phyloP scores from a whole-genome alignment of 352 stramenopile genomes.

The Globisporangium camurandrum region DNA sequence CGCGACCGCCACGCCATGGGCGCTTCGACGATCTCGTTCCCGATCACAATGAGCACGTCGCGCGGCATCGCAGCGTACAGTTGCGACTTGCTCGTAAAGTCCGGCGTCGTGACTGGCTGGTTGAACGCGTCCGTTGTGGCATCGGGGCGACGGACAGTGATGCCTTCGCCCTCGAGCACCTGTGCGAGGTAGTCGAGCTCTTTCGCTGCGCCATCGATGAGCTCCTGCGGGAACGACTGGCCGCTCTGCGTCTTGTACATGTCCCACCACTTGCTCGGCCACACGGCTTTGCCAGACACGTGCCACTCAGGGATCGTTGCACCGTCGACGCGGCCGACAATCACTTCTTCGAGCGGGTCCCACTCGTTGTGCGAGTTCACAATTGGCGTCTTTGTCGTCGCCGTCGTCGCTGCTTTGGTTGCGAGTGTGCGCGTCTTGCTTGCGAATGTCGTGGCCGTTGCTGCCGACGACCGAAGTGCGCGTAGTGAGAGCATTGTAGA shows the following conservation, averaged over 20 bases:
- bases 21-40: conserved; percentile 87
- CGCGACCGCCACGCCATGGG: conserved; percentile 87
- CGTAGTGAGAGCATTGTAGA: conserved; percentile 9
- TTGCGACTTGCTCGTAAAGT: conserved; percentile 80
- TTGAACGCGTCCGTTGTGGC: conserved; percentile 61
- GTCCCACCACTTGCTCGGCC: conserved; percentile 84
- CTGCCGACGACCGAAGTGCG: neutral
- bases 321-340: conserved; percentile 83
- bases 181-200: conserved; percentile 85
- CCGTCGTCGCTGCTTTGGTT: conserved; percentile 12
- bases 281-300: conserved; percentile 85
- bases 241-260: conserved; percentile 87
- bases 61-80: conserved; percentile 87
- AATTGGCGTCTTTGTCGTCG: conserved; percentile 26
- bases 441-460: neutral
- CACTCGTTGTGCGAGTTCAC: conserved; percentile 91
- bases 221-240: conserved; percentile 65
- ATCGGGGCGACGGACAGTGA: conserved; percentile 79
- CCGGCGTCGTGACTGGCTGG: conserved; percentile 64
- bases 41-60: conserved; percentile 85
- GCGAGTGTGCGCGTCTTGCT: conserved; percentile 11
- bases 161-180: conserved; percentile 77
- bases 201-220: conserved; percentile 63
- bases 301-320: conserved; percentile 90
- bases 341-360: conserved; percentile 88